Conservation (phyloP, 352 stramenopile species). For the Globisporangium middletonii region DNA sequence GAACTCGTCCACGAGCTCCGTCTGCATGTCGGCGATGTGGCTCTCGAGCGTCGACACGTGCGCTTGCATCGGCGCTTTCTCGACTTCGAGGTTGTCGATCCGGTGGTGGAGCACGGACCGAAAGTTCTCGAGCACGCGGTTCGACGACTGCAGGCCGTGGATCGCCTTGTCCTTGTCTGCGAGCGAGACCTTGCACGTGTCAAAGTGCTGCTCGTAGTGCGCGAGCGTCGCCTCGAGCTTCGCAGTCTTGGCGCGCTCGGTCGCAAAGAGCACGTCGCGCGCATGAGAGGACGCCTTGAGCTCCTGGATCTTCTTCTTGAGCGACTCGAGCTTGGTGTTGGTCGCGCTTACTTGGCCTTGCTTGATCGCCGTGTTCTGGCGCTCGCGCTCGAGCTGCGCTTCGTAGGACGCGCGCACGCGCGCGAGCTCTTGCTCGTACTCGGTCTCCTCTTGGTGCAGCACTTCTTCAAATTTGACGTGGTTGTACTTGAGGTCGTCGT, state of each 20-base stretch:
- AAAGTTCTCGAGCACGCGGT: conserved; percentile 79
- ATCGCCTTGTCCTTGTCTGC: conserved; percentile 73
- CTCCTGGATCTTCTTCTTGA: conserved; percentile 84
- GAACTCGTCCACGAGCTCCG: conserved; percentile 68
- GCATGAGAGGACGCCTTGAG: conserved; percentile 65
- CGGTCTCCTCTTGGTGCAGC: conserved; percentile 67
- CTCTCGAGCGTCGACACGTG: conserved; percentile 52
- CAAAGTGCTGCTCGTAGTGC: conserved; percentile 74
- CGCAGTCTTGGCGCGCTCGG: conserved; percentile 55
- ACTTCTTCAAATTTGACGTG: conserved; percentile 84
- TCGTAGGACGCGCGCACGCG: conserved; percentile 54
- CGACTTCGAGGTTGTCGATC: conserved; percentile 66
- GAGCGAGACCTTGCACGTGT: conserved; percentile 55
- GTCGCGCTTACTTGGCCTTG: conserved; percentile 72
- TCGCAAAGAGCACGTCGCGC: conserved; percentile 64
- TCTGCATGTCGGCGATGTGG: conserved; percentile 75
- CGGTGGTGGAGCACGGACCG: conserved; percentile 71
- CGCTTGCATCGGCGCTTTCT: conserved; percentile 63
- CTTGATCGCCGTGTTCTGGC: conserved; percentile 76
- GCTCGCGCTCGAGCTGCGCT: conserved; percentile 54
- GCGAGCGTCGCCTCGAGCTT: conserved; percentile 58
- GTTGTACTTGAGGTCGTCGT: conserved; percentile 84
- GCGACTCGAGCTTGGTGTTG: conserved; percentile 74
- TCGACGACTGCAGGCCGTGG: conserved; percentile 54
- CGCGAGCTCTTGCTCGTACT: conserved; percentile 77